Conservation (phyloP, 768 basidiomycete genomes). For the Cystofilobasidium ferigula region DNA sequence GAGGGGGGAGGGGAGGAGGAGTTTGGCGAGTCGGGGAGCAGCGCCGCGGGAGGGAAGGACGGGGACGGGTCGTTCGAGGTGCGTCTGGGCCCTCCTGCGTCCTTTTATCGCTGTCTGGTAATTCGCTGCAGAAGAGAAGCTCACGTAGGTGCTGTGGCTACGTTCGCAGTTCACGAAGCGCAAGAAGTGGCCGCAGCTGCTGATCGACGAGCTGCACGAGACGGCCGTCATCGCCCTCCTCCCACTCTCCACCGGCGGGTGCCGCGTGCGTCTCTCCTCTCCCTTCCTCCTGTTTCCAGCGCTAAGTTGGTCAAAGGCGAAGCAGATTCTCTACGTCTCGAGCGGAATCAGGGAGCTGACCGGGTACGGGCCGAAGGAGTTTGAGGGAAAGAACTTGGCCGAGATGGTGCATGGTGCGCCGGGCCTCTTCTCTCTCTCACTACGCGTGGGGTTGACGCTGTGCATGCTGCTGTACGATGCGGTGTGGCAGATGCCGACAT, state of each 20-base stretch:
- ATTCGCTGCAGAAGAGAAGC: neutral
- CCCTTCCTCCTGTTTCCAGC: neutral
- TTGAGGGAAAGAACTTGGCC: constrained; percentile 56
- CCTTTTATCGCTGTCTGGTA: neutral
- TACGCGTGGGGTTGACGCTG: constrained; percentile 42
- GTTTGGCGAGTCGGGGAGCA: neutral
- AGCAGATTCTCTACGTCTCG: constrained; percentile 49
- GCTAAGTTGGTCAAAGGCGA: no score
- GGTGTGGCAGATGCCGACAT: constrained; percentile 28
- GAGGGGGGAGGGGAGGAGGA: no score
- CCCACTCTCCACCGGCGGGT: constrained; percentile 45
- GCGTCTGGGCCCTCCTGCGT: neutral
- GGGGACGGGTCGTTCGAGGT: neutral
- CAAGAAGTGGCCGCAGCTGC: constrained; percentile 74
- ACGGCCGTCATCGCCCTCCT: constrained; percentile 51
- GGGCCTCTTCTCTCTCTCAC: neutral
- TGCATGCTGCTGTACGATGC: no score
- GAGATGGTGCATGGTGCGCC: constrained; percentile 54
- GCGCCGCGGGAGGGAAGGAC: neutral
- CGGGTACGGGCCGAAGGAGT: constrained; percentile 63
- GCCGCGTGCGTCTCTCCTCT: constrained; percentile 43
- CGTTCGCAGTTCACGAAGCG: constrained; percentile 60
- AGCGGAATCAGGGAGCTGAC: constrained; percentile 58
- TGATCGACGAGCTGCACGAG: constrained; percentile 64
- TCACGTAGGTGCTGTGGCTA: neutral